A percentile compares a stretch with the other conserved stretches of the same genome.
Evolutionary conservation across 2,329 filamentous ascomycete genomes (phyloP).

Genomic region (Allantophomopsis cytisporea): DNA sequence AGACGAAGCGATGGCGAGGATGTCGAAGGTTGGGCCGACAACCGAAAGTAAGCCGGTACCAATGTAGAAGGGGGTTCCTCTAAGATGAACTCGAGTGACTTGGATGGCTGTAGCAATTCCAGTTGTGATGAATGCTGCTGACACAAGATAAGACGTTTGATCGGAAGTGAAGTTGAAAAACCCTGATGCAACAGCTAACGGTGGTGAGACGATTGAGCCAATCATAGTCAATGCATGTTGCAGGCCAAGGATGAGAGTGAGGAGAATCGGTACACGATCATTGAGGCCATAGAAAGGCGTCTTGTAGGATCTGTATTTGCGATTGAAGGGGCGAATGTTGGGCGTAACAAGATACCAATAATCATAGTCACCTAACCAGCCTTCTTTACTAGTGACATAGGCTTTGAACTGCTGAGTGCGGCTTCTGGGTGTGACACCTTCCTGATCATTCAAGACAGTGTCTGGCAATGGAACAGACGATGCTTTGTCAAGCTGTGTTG

Average conservation of each 20-base stretch:
- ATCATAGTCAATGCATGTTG: conserved; percentile 59
- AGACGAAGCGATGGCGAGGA: conserved; percentile 48
- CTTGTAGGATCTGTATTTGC: conserved; percentile 27
- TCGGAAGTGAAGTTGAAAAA: conserved; percentile 42
- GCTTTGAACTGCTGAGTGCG: too few relatives aligned
- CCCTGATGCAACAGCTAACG: conserved; percentile 44
- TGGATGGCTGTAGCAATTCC: conserved; percentile 52
- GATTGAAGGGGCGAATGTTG: conserved; percentile 47
- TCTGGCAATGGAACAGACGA: too few relatives aligned
- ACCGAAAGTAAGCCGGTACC: conserved; percentile 56
- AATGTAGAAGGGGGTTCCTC: conserved; percentile 45
- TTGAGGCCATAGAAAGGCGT: conserved; percentile 59
- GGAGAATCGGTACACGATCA: conserved; percentile 51
- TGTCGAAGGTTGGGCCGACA: conserved; percentile 55
- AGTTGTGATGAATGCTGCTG: conserved; percentile 53
- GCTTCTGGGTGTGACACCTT: too few relatives aligned
- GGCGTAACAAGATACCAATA: conserved; percentile 24
- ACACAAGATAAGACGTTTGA: conserved; percentile 51
- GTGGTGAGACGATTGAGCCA: conserved; percentile 39
- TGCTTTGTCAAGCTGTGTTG: too few relatives aligned
- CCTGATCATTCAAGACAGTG: too few relatives aligned
- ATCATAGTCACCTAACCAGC: conserved; percentile 25
- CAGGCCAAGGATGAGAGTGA: conserved; percentile 53
- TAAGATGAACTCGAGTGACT: conserved; percentile 52
- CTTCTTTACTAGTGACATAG: conserved; percentile 14